phyloP scores from a whole-genome alignment of 352 stramenopile species.

The Paralagenidium karlingii region DNA sequence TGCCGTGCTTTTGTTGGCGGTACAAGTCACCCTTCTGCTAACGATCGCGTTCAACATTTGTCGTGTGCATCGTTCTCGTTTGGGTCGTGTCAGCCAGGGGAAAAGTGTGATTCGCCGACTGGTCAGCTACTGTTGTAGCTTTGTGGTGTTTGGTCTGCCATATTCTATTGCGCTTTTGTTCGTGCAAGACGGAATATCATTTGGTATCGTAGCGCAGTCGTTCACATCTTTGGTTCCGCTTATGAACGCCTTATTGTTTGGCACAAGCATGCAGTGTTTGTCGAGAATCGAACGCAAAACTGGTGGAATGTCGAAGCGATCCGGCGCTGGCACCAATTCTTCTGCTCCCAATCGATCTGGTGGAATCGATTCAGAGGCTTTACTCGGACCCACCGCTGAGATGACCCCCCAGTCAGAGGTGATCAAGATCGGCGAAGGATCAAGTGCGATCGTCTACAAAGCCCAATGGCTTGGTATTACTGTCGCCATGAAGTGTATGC shows the following conservation, averaged over 20 bases:
- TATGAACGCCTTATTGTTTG: slow-evolving; percentile 50
- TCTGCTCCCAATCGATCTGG: too few relatives aligned
- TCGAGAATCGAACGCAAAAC: too few relatives aligned
- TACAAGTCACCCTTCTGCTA: slow-evolving; percentile 28
- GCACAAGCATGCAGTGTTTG: slow-evolving; percentile 45
- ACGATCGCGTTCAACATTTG: slow-evolving; percentile 36
- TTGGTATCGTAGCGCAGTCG: slow-evolving; percentile 33
- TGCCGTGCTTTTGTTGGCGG: slow-evolving; percentile 19
- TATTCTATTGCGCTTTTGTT: slow-evolving; percentile 26
- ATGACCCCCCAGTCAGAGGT: slow-evolving; percentile 46
- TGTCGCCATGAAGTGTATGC: slow-evolving; percentile 62
- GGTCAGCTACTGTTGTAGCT: slow-evolving; percentile 37
- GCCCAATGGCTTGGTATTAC: slow-evolving; percentile 63
- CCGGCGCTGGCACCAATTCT: too few relatives aligned
- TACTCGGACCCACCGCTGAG: slow-evolving; percentile 23
- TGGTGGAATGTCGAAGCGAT: too few relatives aligned
- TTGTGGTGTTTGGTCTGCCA: slow-evolving; percentile 32
- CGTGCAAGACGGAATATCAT: slow-evolving; percentile 8
- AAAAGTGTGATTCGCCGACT: slow-evolving; percentile 42
- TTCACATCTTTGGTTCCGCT: slow-evolving; percentile 44
- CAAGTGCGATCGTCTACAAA: slow-evolving; percentile 50
- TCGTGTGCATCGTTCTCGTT: slow-evolving; percentile 25
- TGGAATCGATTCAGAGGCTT: slow-evolving; percentile 8
- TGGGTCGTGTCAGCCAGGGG: slow-evolving; percentile 37
- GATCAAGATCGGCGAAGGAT: slow-evolving; percentile 53